Base-by-base conservation (phyloP, 176 grass and related monocot species). In the Triticum dicoccoides region DNA sequence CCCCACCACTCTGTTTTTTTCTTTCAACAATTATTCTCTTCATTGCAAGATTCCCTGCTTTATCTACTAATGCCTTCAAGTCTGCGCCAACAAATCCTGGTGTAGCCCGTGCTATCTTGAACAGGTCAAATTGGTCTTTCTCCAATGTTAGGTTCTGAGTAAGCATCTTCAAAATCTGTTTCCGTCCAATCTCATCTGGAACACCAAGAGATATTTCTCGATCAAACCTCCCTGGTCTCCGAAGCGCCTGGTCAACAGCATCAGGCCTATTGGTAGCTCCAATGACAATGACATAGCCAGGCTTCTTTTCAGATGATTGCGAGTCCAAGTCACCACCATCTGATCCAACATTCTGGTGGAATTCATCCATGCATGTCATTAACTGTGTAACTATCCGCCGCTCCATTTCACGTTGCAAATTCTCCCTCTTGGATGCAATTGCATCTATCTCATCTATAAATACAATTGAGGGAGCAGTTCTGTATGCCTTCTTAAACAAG, bases 341-440 rank as follows among this genome's bases (percentile, higher is more conserved):
- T 0, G 71, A 58, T 39, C 88, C 89, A 85, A 87, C 45, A 76
- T 91, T 85, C 41, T 94, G 88, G 11, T 98, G 96, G 70, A 90
- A 94, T 80, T 98, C 87, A 73, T 98, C 97, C 97, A 98, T 96
- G 76, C 97, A 98, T 58, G 97, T 94, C 97, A 98, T 98, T 65
- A 98, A 61, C 23, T 98, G 94, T 32, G 90, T 98, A 68, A 98
- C 97, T 82, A 98, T 98, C 17, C 96, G 86, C 4, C 93, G 81
- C 23, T 98, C 96, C 94, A 96, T 98, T 74, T 94, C 97, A 41
- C 92, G 86, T 61, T 98, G 97, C 21, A 96, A 76, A 65, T 88
- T 98, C 41, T 98, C 96, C 85, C 96, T 95, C 84, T 98, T 98
- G n/a, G 94, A 94, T 62, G 97, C 97, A 86, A 96, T 99, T 25